Evolutionary conservation across 2,329 filamentous ascomycete genomes (phyloP), one percentile per base, ranked within the genome.

Genomic region (Lachnellula suecica): DNA sequence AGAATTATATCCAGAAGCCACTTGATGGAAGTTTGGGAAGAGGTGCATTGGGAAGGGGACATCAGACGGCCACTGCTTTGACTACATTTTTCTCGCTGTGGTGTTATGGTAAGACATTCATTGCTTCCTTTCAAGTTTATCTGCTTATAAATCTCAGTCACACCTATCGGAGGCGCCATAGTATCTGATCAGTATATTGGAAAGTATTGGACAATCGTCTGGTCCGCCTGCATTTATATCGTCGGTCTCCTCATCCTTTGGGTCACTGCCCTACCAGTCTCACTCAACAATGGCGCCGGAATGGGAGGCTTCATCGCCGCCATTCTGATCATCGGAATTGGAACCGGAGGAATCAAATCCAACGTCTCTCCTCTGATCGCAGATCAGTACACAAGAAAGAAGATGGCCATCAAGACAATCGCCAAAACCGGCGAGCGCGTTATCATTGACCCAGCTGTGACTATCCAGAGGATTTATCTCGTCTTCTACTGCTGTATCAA

Each of bases 401-500:
- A 68, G 15, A 65, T 72, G 25, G 75, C 75, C 41, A 69, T 72
- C 31, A 74, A 72, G 58, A 71, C 69, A 2, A 68, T 79, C 8
- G 31, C 9, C 31, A 77, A 81, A 57, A 71, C 69, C 2, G 82
- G 83, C 19, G 77, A 84, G 57, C 77, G 79, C 10, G 79, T 85
- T 31, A 81, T 86, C 49, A 73, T 82, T 5, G 83, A 85, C 56
- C 82, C 81, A 0, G 75, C 77, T 42, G 70, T 79, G 40, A 86
- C 83, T 2, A 70, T 82, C 11, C 74, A 78, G 2, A 74, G 81
- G 17, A 61, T 66, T 13, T 63, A 63, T 37, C 44, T 62, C 9
- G 49, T 55, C 67, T 89, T 88, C 66, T 90, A 89, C 70, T 74
- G 86, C 52, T 79, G 84, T 60, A 84, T 88, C 72, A 89, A 89